phyloP scores from a whole-genome alignment of 2,329 filamentous ascomycete genomes.

The Penicillium italicum region DNA sequence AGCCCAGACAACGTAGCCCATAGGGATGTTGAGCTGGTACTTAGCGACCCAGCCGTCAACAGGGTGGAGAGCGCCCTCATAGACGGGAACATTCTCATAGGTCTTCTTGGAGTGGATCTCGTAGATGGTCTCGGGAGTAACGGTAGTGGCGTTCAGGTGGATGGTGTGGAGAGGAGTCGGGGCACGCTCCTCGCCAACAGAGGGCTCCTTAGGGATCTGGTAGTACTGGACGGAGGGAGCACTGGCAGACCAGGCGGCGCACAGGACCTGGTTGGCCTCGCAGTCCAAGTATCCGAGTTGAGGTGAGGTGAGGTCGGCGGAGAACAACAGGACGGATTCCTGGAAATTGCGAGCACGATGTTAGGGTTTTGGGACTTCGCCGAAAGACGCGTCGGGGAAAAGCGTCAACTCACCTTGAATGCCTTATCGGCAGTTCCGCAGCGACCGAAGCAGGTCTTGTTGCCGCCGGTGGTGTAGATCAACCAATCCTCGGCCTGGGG shows the following conservation, averaged over 20 bases:
- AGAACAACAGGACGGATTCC: slow-evolving; percentile 53
- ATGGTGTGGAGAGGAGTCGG: slow-evolving; percentile 53
- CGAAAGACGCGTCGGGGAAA: neutral
- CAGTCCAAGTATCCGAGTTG: slow-evolving; percentile 58
- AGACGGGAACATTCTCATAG: slow-evolving; percentile 51
- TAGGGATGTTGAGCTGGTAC: slow-evolving; percentile 50
- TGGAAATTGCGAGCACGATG: slow-evolving; percentile 24
- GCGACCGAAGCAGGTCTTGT: slow-evolving; percentile 61
- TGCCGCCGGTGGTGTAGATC: slow-evolving; percentile 60
- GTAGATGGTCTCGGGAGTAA: slow-evolving; percentile 56
- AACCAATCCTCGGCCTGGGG: slow-evolving; percentile 53
- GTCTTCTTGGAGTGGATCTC: slow-evolving; percentile 55
- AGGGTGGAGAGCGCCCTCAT: slow-evolving; percentile 60
- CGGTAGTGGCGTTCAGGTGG: slow-evolving; percentile 55
- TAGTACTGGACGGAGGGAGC: slow-evolving; percentile 58
- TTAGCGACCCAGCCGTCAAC: slow-evolving; percentile 57
- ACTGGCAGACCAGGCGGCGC: slow-evolving; percentile 57
- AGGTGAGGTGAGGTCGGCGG: slow-evolving; percentile 53
- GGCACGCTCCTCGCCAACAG: slow-evolving; percentile 50
- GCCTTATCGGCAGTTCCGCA: slow-evolving; percentile 55
- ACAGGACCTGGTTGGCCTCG: slow-evolving; percentile 56
- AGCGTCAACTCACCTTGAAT: slow-evolving; percentile 42
- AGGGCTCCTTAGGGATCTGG: slow-evolving; percentile 51
- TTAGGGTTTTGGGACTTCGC: slow-evolving; percentile 1
- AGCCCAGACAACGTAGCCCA: slow-evolving; percentile 56